Evolutionary conservation across 1,284 basidiomycete species (phyloP), one percentile per base, ranked within the genome.

Genomic region (Cerioporus squamosus): DNA sequence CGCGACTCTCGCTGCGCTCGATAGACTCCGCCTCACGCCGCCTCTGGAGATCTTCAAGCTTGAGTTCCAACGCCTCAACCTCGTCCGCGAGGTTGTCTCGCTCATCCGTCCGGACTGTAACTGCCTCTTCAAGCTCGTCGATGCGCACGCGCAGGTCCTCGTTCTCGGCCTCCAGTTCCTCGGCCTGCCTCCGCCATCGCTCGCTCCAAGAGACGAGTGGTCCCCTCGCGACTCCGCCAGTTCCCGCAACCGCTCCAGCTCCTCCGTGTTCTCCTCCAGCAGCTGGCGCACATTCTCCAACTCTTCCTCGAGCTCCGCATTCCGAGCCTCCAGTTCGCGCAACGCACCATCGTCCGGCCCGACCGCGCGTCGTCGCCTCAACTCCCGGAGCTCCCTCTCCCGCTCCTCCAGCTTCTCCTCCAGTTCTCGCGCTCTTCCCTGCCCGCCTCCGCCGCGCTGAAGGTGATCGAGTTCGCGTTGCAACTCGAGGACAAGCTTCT

Each of bases 401-500:
- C 89, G 77, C 67, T 90, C 87, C 66, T 86, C 82, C 10, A 91
- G 72, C 70, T 81, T 83, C 63, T 86, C 83, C 70, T 91, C 90
- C 29, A 91, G 75, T 66, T 92, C 89, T 7, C 84, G 78, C 70
- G 88, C 86, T 22, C 84, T 78, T 56, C 72, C 66, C 20, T 68
- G 63, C 51, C 68, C 72, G 44, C 79, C 80, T 33, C 81, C 82
- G 9, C 79, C 78, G 42, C 84, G 84, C 64, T 91, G 85, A n/a
- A 83, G 76, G 36, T 83, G 79, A 55, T 93, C 90, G 31, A 95
- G 77, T 60, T 93, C 92, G 46, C 85, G 83, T 70, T 96, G 90
- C 20, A 93, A 84, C 68, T 95, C 93, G 22, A 94, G 76, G 1
- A 96, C 82, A 26, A 95, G 84, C 74, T 95, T 95, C 76, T 95